phyloP scores from a whole-genome alignment of 345 rosid species.

The Gossypium ekmanianum region DNA sequence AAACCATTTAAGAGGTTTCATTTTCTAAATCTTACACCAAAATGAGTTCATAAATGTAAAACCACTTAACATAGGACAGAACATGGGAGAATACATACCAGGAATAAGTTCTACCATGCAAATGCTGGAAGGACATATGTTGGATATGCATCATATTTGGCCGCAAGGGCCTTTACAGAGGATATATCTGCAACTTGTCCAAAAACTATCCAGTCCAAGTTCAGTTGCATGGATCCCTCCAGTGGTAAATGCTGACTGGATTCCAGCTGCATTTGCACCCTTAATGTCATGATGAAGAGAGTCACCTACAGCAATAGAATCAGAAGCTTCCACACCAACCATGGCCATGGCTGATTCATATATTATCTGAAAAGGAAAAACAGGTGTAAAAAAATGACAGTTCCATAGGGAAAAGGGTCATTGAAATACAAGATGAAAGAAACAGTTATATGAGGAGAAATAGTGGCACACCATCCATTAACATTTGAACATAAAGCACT shows the following conservation, averaged over 20 bases:
- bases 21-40: not conserved
- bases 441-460: not conserved
- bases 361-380: conserved; percentile 52
- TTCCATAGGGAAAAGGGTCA: not conserved
- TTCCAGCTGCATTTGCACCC: conserved; percentile 78
- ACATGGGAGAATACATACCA: conserved; percentile 3
- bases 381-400: not conserved
- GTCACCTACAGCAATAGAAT: conserved; percentile 77
- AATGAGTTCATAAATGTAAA: conserved; percentile 2
- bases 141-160: conserved; percentile 55
- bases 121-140: conserved; percentile 13
- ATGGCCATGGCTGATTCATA: conserved; percentile 74
- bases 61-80: not conserved
- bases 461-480: not conserved
- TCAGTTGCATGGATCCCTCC: conserved; percentile 72
- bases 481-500: not conserved
- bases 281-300: conserved; percentile 90
- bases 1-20: not conserved
- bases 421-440: not conserved
- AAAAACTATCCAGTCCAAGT: conserved; percentile 58
- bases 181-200: conserved; percentile 59
- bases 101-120: conserved; percentile 6
- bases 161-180: conserved; percentile 52
- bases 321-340: conserved; percentile 51
- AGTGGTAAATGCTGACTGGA: conserved; percentile 60